phyloP scores from a whole-genome alignment of 1,284 basidiomycete species.

The Xerocomus nothofagi region DNA sequence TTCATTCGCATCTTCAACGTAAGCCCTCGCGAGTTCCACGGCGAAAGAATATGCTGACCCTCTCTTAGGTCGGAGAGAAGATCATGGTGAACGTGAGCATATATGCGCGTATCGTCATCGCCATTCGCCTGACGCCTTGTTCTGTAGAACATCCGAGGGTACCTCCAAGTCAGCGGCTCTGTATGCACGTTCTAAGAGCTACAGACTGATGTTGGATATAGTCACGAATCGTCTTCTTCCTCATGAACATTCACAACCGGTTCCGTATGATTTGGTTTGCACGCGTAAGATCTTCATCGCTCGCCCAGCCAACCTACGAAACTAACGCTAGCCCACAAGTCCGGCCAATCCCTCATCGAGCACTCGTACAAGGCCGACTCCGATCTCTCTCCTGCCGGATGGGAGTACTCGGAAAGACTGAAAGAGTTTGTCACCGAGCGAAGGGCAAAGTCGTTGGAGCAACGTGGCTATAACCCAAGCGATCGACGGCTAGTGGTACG shows the following conservation, averaged over 20 bases:
- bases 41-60: slow-evolving; percentile 4
- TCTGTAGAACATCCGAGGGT: slow-evolving; percentile 81
- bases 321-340: slow-evolving; percentile 40
- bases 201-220: slow-evolving; percentile 37
- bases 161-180: slow-evolving; percentile 58
- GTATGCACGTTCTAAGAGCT: neutral
- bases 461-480: slow-evolving; percentile 61
- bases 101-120: slow-evolving; percentile 1
- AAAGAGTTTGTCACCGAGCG: slow-evolving; percentile 84
- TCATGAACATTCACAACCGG: slow-evolving; percentile 97
- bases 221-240: slow-evolving; percentile 92
- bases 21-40: slow-evolving; percentile 19
- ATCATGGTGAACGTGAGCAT: slow-evolving; percentile 83
- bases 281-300: slow-evolving; percentile 53
- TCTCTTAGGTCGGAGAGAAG: slow-evolving; percentile 79
- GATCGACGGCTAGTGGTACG: slow-evolving; percentile 76
- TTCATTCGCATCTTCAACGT: slow-evolving; percentile 97
- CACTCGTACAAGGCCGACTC: slow-evolving; percentile 99
- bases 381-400: slow-evolving; percentile 91
- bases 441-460: slow-evolving; percentile 66
- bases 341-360: slow-evolving; percentile 94
- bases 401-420: slow-evolving; percentile 89
- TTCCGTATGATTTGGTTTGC: slow-evolving; percentile 93
- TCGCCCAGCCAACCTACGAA: neutral
- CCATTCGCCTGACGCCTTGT: slow-evolving; percentile 2